A percentile compares a stretch with the other conserved stretches of the same genome.
phyloP scores from a whole-genome alignment of 2,329 filamentous ascomycete genomes.

The Colletotrichum sojae region DNA sequence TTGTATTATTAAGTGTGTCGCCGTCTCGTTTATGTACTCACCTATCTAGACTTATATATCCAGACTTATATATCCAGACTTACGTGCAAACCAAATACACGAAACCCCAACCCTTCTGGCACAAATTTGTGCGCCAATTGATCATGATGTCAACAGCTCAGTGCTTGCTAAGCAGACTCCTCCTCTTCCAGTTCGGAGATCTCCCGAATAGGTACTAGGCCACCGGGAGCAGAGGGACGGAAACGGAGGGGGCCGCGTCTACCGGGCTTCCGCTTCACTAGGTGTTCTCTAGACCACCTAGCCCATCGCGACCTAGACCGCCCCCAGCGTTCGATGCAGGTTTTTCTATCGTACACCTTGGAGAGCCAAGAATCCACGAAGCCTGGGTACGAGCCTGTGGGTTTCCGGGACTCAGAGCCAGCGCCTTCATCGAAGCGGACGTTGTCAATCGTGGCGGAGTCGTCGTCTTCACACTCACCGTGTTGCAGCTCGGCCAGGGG shows the following conservation, averaged over 20 bases:
- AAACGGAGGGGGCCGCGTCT: not conserved
- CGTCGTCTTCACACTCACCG: not conserved
- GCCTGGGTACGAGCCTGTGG: not conserved
- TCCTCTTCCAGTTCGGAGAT: not conserved
- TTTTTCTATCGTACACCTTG: not conserved
- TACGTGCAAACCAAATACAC: not conserved
- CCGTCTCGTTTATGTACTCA: not conserved
- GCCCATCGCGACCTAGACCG: not conserved
- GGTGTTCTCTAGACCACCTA: slow-evolving; percentile 7
- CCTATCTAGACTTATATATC: not conserved
- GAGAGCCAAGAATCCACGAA: not conserved
- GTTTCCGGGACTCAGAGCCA: not conserved
- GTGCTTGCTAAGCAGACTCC: not conserved
- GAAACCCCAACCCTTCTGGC: not conserved
- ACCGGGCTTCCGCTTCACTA: not conserved
- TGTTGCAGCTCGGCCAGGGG: slow-evolving; percentile 9
- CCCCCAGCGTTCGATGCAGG: not conserved
- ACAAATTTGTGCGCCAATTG: too few species aligned
- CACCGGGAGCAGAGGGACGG: not conserved
- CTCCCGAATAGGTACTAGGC: slow-evolving; percentile 7
- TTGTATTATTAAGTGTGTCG: not conserved
- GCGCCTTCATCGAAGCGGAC: not conserved
- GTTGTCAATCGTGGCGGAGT: not conserved
- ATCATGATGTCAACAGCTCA: not conserved
- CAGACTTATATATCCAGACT: not conserved